These are phyloP conservation scores for Arthrinium puccinioides DNA, from an alignment of 2,329 filamentous ascomycete species.

Conservation along the genomic window DNA sequence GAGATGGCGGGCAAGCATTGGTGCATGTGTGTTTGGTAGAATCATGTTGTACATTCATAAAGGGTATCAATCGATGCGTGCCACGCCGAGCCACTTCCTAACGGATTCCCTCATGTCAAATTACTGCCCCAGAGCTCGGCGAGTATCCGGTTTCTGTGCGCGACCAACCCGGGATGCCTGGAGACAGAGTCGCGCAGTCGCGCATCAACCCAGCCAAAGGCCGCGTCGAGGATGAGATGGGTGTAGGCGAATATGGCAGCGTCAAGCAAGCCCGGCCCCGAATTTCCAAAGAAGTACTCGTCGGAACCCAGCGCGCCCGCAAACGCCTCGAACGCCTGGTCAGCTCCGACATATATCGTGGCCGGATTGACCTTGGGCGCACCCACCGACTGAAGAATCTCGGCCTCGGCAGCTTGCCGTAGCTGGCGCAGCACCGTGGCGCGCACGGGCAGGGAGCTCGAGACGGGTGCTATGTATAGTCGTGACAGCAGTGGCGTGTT, in stretches of 20 bases:
- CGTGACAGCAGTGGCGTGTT: slow-evolving; percentile 62
- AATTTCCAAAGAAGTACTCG: slow-evolving; percentile 42
- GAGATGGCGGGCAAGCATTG: no score
- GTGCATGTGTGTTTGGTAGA: no score
- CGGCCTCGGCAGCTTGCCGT: slow-evolving; percentile 62
- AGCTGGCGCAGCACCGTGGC: slow-evolving; percentile 58
- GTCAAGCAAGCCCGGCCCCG: slow-evolving; percentile 68
- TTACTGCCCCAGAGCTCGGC: slow-evolving; percentile 40
- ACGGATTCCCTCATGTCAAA: no score
- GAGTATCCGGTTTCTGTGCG: slow-evolving; percentile 54
- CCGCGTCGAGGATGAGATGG: slow-evolving; percentile 64
- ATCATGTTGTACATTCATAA: no score
- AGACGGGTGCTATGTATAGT: slow-evolving; percentile 64
- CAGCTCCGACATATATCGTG: slow-evolving; percentile 36
- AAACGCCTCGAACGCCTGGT: slow-evolving; percentile 39
- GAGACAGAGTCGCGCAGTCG: slow-evolving; percentile 50
- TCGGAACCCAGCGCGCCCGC: slow-evolving; percentile 30
- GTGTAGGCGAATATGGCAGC: slow-evolving; percentile 87
- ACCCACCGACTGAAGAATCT: slow-evolving; percentile 57
- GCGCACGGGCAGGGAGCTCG: slow-evolving; percentile 54
- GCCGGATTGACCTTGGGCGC: slow-evolving; percentile 25
- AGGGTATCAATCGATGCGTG: no score
- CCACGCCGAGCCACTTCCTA: no score
- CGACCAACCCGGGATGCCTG: slow-evolving; percentile 54
- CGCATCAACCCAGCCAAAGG: slow-evolving; percentile 56